phyloP scores from a whole-genome alignment of 2,329 filamentous ascomycete species.

The Paecilomyces niveus region DNA sequence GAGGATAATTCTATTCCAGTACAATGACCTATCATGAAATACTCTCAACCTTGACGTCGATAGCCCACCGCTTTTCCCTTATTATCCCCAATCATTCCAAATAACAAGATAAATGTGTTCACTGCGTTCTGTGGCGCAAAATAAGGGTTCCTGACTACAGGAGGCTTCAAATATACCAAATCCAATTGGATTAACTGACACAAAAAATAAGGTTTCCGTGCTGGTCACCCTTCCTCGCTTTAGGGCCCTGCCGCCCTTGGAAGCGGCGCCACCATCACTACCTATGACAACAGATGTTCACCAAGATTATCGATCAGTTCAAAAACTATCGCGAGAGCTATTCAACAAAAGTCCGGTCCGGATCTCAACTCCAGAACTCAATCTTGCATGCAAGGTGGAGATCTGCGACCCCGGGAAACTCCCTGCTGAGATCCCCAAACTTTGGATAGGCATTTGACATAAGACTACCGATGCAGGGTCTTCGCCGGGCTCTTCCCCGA shows the following conservation, averaged over 20 bases:
- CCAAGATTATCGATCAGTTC: neutral
- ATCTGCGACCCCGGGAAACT: neutral
- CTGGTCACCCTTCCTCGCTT: neutral
- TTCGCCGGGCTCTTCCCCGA: neutral
- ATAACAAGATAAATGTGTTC: slow-evolving; percentile 8
- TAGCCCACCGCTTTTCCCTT: slow-evolving; percentile 1
- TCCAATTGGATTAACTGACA: neutral
- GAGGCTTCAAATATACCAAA: neutral
- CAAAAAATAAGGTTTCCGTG: neutral
- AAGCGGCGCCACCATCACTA: neutral
- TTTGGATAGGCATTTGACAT: neutral
- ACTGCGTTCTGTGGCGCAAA: slow-evolving; percentile 3
- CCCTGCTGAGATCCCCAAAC: neutral
- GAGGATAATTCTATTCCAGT: neutral
- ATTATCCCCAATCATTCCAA: slow-evolving; percentile 6
- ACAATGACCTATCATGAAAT: neutral
- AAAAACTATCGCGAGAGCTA: too few species aligned
- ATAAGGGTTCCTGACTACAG: neutral
- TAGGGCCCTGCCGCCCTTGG: too few species aligned
- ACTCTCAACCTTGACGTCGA: neutral
- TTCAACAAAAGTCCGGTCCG: too few species aligned
- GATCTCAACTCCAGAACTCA: neutral
- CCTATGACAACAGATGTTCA: neutral
- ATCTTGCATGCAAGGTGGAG: neutral
- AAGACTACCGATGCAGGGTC: neutral